Evolutionary conservation across 2,329 filamentous ascomycete species (phyloP), one percentile per base, ranked within the genome.

Genomic region (Lithohypha guttulata): DNA sequence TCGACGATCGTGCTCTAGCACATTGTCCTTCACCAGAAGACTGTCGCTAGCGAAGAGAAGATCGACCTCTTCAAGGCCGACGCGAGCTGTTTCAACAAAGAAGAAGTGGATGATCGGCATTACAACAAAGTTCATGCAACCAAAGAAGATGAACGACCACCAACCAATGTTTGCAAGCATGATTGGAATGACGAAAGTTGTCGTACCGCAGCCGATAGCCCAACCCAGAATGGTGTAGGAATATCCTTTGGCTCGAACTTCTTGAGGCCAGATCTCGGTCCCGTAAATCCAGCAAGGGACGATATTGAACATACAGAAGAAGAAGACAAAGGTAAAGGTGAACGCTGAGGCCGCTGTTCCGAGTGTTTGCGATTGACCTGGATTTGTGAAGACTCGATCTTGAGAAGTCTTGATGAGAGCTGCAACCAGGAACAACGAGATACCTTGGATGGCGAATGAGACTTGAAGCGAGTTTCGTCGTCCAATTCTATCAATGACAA

Each of bases 221-320:
- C 81, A 86, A 0, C 81, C 81, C 0, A 84, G 71, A 0, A 85
- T 80, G 14, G 81, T 80, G 71, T 75, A 84, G 0, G 81, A 79
- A 44, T 84, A 85, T 4, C 81, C 81, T 49, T 80, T 79, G 1
- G 81, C 81, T 15, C 81, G 71, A 0, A 84, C 70, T 43, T 79
- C 71, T 0, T 84, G 59, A 0, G 81, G 79, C 51, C 83, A 85
- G 41, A 84, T 84, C 53, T 86, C 80, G 1, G 80, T 77, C 0
- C 77, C 77, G 40, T 81, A 81, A 0, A 81, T 58, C 73, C 74
- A 75, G n/a, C n/a, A n/a, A 1, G 73, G 73, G 0, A 76, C 68
- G 0, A 64, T 71, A 5, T n/a, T n/a, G n/a, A n/a, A n/a, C n/a
- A n/a, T n/a, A n/a, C n/a, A n/a, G n/a, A n/a, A n/a, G n/a, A n/a